Evolutionary conservation across 352 stramenopile genomes (phyloP).

Genomic region (Aphanomyces astaci): DNA sequence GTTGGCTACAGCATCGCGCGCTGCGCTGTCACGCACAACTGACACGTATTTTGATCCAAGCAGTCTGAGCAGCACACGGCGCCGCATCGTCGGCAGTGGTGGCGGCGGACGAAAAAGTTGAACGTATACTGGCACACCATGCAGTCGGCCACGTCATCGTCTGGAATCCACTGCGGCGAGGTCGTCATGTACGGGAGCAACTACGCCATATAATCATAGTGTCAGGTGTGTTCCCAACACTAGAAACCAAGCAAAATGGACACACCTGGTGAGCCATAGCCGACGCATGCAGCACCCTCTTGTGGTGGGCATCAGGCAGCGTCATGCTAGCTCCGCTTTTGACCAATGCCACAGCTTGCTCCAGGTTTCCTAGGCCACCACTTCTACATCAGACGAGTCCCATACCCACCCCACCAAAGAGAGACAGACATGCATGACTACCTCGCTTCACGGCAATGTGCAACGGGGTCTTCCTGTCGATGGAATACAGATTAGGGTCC

Average conservation of each 20-base stretch:
- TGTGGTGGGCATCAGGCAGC: constrained; percentile 44
- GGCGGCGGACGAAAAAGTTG: constrained; percentile 63
- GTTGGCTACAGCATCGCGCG: neutral
- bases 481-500: constrained; percentile 45
- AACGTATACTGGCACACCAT: constrained; percentile 72
- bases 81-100: constrained; percentile 63
- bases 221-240: neutral
- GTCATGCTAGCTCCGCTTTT: constrained; percentile 65
- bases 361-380: constrained; percentile 44
- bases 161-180: constrained; percentile 57
- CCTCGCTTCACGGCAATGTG: constrained; percentile 74
- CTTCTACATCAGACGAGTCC: neutral
- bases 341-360: constrained; percentile 51
- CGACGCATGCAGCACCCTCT: constrained; percentile 41
- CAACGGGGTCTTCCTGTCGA: constrained; percentile 65
- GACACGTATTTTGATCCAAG: constrained; percentile 1
- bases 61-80: constrained; percentile 74
- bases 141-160: constrained; percentile 44
- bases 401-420: neutral
- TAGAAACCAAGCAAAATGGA: neutral
- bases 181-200: constrained; percentile 46
- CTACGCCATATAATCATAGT: constrained; percentile 24
- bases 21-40: neutral
- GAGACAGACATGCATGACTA: constrained; percentile 20
- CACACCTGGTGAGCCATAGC: constrained; percentile 50